Base-by-base conservation (phyloP, 495 filamentous ascomycete genomes). In the Cercophora sp. region DNA sequence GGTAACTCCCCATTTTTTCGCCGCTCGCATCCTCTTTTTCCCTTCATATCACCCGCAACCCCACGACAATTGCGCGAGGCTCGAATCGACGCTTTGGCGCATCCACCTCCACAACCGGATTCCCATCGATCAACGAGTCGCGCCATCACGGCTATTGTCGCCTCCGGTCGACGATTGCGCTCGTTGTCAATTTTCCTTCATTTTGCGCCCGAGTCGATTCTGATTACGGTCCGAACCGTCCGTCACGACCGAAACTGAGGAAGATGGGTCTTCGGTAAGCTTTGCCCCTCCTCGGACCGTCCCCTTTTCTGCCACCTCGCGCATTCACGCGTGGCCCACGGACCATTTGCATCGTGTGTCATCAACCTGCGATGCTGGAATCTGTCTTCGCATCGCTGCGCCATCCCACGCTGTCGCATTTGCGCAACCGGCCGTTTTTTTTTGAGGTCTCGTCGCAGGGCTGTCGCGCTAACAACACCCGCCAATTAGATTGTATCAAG, bases 191-290 rank as follows among this genome's bases (percentile, higher is more conserved):
- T 58, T 62, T 54, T n/a, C 23, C n/a, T 45, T 55, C 46, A 24
- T 51, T 39, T 45, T 25, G 29, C 49, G 16, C 26, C 40, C n/a
- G 3, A 35, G 8, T 32, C 23, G n/a, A n/a, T 32, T 23, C 9
- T 2, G 32, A 19, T 31, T 45, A 16, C n/a, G 20, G 19, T 32
- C 20, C 41, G 39, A 40, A 25, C 39, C 40, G 42, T 20, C 47
- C 45, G 40, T 43, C 22, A 27, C 44, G 24, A 9, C 46, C 15
- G 48, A 23, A 48, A 48, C 22, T 34, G 50, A 59, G 31, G 49
- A 76, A 63, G 67, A 92, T 93, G 88, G 88, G 88, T 73, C 82
- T 91, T 54, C 87, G 85, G 85, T 89, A 80, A 82, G 85, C 35
- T 40, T 26, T 29, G 23, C 13, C 36, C n/a, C 36, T 18, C 48